A percentile compares a stretch with the other conserved stretches of the same genome.
These are phyloP conservation scores for Mycena polygramma DNA, from an alignment of 768 basidiomycete genomes.

Conservation along the genomic window DNA sequence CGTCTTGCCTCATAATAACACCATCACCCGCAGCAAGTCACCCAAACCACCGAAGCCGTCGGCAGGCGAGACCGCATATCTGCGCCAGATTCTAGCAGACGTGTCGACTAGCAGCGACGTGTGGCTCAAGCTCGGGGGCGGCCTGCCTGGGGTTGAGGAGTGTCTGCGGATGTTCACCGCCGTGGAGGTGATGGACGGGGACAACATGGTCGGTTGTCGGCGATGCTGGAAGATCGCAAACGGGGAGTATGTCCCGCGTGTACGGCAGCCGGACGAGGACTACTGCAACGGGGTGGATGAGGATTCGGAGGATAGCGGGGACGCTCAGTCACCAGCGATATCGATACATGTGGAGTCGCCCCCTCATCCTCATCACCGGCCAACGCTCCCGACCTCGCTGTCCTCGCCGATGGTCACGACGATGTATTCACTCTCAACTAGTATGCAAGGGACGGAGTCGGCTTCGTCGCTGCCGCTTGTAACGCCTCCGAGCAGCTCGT, in stretches of 20 bases:
- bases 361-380: constrained; percentile 37
- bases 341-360: constrained; percentile 25
- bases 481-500: constrained; percentile 35
- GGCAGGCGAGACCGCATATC: constrained; percentile 72
- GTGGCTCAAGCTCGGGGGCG: constrained; percentile 46
- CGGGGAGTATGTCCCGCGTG: constrained; percentile 59
- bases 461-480: constrained; percentile 51
- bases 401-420: constrained; percentile 55
- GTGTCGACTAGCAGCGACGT: constrained; percentile 49
- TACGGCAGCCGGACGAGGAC: constrained; percentile 41
- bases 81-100: constrained; percentile 78
- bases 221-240: constrained; percentile 95
- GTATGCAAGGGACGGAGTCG: constrained; percentile 42
- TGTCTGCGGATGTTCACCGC: constrained; percentile 90
- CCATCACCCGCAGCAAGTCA: constrained; percentile 51
- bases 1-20: constrained; percentile 33
- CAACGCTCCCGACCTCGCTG: constrained; percentile 53
- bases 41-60: constrained; percentile 68
- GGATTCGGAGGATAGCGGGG: constrained; percentile 49
- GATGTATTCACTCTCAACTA: constrained; percentile 46
- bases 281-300: constrained; percentile 49
- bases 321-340: constrained; percentile 40
- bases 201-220: constrained; percentile 94
- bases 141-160: constrained; percentile 77
- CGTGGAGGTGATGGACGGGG: constrained; percentile 94